Evolutionary conservation across 768 basidiomycete genomes (phyloP).

Genomic region (Hebeloma cylindrosporum): DNA sequence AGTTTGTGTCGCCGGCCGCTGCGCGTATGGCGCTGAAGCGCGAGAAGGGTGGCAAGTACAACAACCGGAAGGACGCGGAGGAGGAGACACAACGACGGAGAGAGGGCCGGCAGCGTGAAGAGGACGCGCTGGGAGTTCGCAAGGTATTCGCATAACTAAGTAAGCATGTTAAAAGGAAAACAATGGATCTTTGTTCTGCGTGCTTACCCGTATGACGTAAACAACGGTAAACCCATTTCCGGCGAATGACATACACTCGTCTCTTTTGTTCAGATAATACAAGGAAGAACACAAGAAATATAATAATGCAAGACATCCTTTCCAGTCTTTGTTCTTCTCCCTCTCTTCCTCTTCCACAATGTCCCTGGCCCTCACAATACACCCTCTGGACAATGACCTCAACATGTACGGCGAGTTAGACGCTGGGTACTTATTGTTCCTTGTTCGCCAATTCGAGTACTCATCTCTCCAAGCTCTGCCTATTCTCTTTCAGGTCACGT

Average conservation of each 20-base stretch:
- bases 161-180: slow-evolving; percentile 17
- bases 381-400: slow-evolving; percentile 54
- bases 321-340: slow-evolving; percentile 9
- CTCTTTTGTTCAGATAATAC: slow-evolving; percentile 24
- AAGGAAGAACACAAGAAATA: no score
- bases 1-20: slow-evolving; percentile 89
- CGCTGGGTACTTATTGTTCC: slow-evolving; percentile 47
- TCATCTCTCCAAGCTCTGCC: slow-evolving; percentile 54
- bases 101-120: slow-evolving; percentile 59
- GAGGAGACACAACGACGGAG: slow-evolving; percentile 63
- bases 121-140: slow-evolving; percentile 79
- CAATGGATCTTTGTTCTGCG: slow-evolving; percentile 17
- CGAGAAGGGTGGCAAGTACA: slow-evolving; percentile 80
- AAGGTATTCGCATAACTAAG: slow-evolving; percentile 82
- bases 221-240: slow-evolving; percentile 19
- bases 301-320: no score
- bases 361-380: slow-evolving; percentile 66
- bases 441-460: not conserved
- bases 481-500: slow-evolving; percentile 89
- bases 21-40: slow-evolving; percentile 68
- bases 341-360: slow-evolving; percentile 36
- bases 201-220: slow-evolving; percentile 23
- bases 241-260: no score
- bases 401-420: slow-evolving; percentile 74
- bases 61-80: slow-evolving; percentile 76